Conservation (phyloP, 192 early-diverging fungal species). For the Coemansia sp. region DNA sequence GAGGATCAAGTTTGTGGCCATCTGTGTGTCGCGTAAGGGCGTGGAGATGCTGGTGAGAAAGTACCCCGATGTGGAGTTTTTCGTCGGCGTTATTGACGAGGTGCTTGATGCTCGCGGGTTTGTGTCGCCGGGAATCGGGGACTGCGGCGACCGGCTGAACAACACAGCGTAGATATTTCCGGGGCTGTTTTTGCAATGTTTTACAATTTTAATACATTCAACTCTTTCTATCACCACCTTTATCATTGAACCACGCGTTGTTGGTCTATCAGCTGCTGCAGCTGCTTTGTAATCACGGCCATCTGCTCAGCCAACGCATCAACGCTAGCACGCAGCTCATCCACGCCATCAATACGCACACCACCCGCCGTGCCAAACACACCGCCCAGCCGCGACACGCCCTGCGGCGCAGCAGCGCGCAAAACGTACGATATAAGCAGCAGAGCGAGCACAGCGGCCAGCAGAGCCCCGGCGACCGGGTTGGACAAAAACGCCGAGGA, state of each 20-base stretch:
- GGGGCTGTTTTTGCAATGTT: too few species aligned
- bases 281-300: conserved; percentile 12
- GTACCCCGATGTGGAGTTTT: conserved; percentile 60
- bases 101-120: conserved; percentile 58
- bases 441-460: conserved; percentile 4
- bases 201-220: too few species aligned
- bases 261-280: conserved; percentile 22
- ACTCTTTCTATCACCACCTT: too few species aligned
- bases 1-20: conserved; percentile 67
- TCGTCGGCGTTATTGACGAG: conserved; percentile 59
- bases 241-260: background rate
- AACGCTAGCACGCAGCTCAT: conserved; percentile 23
- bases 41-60: conserved; percentile 39
- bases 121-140: conserved; percentile 62
- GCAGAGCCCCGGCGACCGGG: conserved; percentile 10
- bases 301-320: conserved; percentile 29
- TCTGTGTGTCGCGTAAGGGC: conserved; percentile 58
- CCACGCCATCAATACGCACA: conserved; percentile 15
- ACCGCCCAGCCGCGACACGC: background rate
- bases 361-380: background rate
- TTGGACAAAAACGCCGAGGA: background rate
- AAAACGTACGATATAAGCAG: conserved; percentile 19
- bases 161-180: conserved; percentile 49
- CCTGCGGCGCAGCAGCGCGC: conserved; percentile 9
- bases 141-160: conserved; percentile 67